Base-by-base conservation (phyloP, 2,329 filamentous ascomycete species). In the Plenodomus biglobosus region DNA sequence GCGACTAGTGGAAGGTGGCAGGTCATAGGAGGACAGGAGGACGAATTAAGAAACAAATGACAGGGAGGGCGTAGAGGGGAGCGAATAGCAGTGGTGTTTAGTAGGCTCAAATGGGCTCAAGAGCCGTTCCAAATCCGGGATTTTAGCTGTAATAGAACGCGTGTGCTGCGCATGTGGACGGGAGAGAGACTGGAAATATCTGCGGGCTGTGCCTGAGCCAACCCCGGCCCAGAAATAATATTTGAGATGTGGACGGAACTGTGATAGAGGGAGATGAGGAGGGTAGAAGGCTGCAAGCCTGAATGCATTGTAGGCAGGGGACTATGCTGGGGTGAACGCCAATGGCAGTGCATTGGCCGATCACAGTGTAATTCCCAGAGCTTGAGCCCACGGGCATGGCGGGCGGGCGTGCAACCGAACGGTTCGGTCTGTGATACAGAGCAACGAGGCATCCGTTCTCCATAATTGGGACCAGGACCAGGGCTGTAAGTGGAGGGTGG, bases 201-300 rank as follows among this genome's bases (percentile, higher is more conserved):
- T 64, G 56, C 59, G 62, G 69, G 69, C 68, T 69, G 69, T 72
- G 69, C 59, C 60, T 69, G 62, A 59, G 59, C 66, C 63, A 64
- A 62, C 52, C 58, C 53, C 42, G 52, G 55, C 59, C 39, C 46
- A 53, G 48, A 51, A 56, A 54, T 40, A 53, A n/a, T 57, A 56
- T 37, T 57, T 44, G 56, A 56, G 42, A 52, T 37, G 52, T 48
- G 53, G 53, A 43, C 38, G 39, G 27, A 32, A 44, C 38, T 15
- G 50, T 42, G 42, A 43, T 44, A 38, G 38, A 43, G 36, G 24
- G 50, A 53, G 55, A 55, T 42, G 58, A 55, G 59, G 57, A 53
- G 52, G 55, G 54, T 61, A 32, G 27, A 32, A 58, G 57, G 58
- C 61, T 62, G 61, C 63, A 65, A 62, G 64, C 62, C 62, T 57